Percentiles rank a stretch among this genome's conserved stretches.
These are phyloP conservation scores for Calonectria hawksworthii DNA, from an alignment of 2,329 filamentous ascomycete species.

Conservation along the genomic window DNA sequence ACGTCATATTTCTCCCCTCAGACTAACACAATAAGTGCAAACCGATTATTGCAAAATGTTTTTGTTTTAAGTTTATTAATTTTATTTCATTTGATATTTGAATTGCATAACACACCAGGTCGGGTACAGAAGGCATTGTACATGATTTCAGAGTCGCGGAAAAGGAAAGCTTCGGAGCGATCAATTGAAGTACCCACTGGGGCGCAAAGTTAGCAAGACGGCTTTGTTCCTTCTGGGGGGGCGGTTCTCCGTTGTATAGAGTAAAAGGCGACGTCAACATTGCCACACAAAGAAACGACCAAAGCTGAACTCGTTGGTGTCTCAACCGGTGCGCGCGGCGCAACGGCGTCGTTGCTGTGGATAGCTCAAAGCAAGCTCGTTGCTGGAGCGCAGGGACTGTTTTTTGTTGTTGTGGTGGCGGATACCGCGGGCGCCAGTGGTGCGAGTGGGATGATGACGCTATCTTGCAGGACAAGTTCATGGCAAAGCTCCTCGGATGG, in stretches of 20 bases:
- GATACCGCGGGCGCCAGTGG: slow-evolving; percentile 11
- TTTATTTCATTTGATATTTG: background rate
- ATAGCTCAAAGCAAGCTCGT: background rate
- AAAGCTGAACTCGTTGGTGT: background rate
- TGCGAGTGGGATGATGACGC: slow-evolving; percentile 14
- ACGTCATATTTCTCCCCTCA: background rate
- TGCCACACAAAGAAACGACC: background rate
- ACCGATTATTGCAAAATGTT: background rate
- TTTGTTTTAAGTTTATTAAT: background rate
- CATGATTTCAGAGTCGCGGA: background rate
- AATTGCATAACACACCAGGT: background rate
- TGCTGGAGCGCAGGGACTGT: background rate
- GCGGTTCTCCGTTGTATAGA: background rate
- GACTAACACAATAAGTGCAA: background rate
- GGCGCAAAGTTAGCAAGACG: background rate
- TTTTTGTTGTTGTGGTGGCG: slow-evolving; percentile 10
- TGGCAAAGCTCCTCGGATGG: background rate
- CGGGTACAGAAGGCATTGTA: background rate
- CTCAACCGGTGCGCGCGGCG: background rate
- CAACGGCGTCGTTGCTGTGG: background rate
- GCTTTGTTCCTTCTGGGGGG: background rate
- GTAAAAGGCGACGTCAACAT: background rate
- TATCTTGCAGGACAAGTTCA: slow-evolving; percentile 18
- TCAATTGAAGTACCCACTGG: slow-evolving; percentile 2
- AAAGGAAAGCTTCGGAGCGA: background rate